phyloP scores from a whole-genome alignment of 2,329 filamentous ascomycete species.

The Paraconiothyrium brasiliense region DNA sequence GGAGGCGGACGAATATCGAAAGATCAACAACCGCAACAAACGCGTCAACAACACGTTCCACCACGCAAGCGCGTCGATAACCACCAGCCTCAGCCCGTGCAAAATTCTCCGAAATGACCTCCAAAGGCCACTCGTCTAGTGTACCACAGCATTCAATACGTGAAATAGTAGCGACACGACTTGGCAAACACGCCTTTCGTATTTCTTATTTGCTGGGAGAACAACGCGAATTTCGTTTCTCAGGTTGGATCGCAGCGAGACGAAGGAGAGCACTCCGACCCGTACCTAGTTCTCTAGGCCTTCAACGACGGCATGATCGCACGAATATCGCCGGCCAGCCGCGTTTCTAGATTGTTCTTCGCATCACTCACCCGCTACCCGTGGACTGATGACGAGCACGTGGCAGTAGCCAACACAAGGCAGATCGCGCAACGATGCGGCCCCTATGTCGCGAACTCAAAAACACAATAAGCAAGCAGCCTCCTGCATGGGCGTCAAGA shows the following conservation, averaged over 20 bases:
- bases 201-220: background rate
- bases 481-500: background rate
- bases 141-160: conserved; percentile 23
- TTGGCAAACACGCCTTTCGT: background rate
- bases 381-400: too few relatives aligned
- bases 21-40: conserved; percentile 7
- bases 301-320: background rate
- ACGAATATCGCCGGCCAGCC: background rate
- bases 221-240: background rate
- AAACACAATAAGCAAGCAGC: background rate
- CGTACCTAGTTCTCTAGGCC: background rate
- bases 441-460: background rate
- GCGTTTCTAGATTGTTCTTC: background rate
- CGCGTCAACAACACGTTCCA: conserved; percentile 10
- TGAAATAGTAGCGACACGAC: background rate
- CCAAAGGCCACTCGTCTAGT: background rate
- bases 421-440: too few relatives aligned
- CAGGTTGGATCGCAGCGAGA: background rate
- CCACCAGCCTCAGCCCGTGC: conserved; percentile 9
- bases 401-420: too few relatives aligned
- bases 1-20: conserved; percentile 6
- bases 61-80: background rate
- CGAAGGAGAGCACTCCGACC: background rate
- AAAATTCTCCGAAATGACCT: conserved; percentile 20
- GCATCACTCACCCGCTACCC: too few relatives aligned